These are phyloP conservation scores for Lipomyces orientalis DNA, from an alignment of 805 yeast genomes.

Conservation along the genomic window DNA sequence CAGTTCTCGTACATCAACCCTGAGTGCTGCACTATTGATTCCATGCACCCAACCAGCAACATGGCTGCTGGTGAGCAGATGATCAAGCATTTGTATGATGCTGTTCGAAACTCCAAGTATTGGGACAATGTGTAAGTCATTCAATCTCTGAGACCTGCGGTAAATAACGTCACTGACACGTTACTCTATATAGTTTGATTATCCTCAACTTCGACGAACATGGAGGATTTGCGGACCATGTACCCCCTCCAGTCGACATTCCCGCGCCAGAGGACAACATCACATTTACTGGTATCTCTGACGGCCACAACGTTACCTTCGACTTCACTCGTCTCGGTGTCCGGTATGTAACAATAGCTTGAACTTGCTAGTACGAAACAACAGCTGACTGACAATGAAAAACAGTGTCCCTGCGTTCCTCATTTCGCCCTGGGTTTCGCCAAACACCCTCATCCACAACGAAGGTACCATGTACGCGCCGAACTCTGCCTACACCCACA, in stretches of 20 bases:
- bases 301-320: not conserved
- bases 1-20: constrained; percentile 12
- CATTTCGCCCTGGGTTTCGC: constrained; percentile 1
- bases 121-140: constrained; percentile 11
- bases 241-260: constrained; percentile 8
- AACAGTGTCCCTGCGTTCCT: constrained; percentile 15
- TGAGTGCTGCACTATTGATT: constrained; percentile 14
- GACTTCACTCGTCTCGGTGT: constrained; percentile 14
- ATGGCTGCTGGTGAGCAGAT: constrained; percentile 12
- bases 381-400: not conserved
- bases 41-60: constrained; percentile 16
- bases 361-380: not conserved
- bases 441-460: constrained; percentile 14
- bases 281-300: constrained; percentile 2
- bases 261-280: constrained; percentile 17
- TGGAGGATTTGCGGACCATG: constrained; percentile 11
- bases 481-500: constrained; percentile 15
- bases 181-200: not conserved
- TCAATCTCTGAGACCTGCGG: not conserved
- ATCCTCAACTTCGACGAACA: constrained; percentile 12
- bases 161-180: not conserved
- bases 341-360: not conserved
- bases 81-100: constrained; percentile 17
- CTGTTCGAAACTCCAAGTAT: constrained; percentile 10
- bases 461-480: constrained; percentile 5